Evolutionary conservation across 2,329 filamentous ascomycete genomes (phyloP).

Genomic region (Cercospora sesami): DNA sequence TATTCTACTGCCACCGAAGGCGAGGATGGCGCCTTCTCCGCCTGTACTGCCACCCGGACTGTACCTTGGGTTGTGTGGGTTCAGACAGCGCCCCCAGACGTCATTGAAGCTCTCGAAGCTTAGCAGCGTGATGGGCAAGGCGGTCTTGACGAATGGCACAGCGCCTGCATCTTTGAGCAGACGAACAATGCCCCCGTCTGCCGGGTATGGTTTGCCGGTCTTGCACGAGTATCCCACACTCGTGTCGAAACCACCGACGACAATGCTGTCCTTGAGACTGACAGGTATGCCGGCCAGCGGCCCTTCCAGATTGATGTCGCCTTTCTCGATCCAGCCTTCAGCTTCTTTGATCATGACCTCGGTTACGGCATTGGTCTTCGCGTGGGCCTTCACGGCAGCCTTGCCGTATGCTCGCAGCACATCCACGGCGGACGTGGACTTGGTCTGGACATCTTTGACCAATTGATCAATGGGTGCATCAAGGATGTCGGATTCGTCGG

Average conservation of each 20-base stretch:
- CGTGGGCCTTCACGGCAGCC: constrained; percentile 77
- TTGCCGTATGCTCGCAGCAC: constrained; percentile 86
- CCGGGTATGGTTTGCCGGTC: constrained; percentile 62
- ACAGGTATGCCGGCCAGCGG: constrained; percentile 85
- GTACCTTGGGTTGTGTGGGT: constrained; percentile 81
- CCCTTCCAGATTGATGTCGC: constrained; percentile 69
- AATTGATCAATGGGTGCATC: constrained; percentile 73
- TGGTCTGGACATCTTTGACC: constrained; percentile 74
- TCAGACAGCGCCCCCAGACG: constrained; percentile 79
- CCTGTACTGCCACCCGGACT: constrained; percentile 87
- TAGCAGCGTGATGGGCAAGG: constrained; percentile 79
- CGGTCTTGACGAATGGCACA: constrained; percentile 90
- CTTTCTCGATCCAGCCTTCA: constrained; percentile 65
- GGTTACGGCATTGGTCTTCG: constrained; percentile 85
- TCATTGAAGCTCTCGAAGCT: constrained; percentile 80
- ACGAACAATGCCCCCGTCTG: constrained; percentile 72
- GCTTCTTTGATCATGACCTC: constrained; percentile 80
- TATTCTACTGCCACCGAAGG: constrained; percentile 77
- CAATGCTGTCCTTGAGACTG: constrained; percentile 74
- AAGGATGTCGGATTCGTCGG: constrained; percentile 66
- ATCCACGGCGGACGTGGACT: constrained; percentile 64
- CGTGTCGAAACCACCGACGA: constrained; percentile 79
- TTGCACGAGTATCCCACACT: constrained; percentile 77
- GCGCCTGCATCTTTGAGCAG: constrained; percentile 84
- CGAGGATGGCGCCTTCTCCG: constrained; percentile 78